Evolutionary conservation across 2,329 filamentous ascomycete genomes (phyloP).

Genomic region (Fusarium annulatum): DNA sequence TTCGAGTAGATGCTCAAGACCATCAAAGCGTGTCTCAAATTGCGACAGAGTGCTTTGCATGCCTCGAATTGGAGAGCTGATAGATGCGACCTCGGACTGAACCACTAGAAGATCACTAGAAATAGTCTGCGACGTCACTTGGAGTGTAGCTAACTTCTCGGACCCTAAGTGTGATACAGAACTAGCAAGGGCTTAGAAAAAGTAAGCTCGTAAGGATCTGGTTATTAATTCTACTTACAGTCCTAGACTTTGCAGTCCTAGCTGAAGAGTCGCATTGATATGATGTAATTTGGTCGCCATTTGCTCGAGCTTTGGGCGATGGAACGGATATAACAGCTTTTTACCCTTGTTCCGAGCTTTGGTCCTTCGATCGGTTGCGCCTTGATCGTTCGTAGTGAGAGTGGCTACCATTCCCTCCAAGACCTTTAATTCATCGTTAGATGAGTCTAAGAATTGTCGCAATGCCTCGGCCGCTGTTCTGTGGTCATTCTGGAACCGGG

Average conservation of each 20-base stretch:
- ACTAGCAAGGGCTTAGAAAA: background rate
- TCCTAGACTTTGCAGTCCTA: background rate
- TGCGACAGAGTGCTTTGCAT: rapidly evolving
- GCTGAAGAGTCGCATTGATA: background rate
- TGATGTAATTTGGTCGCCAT: background rate
- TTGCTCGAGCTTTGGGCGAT: background rate
- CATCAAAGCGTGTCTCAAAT: background rate
- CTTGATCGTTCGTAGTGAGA: background rate
- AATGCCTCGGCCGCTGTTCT: background rate
- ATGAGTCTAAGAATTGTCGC: background rate
- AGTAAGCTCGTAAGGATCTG: rapidly evolving
- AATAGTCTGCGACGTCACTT: rapidly evolving
- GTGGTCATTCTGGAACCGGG: background rate
- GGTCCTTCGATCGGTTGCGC: background rate
- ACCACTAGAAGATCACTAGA: background rate
- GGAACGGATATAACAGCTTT: background rate
- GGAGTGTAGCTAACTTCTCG: rapidly evolving
- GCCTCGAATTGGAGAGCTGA: rapidly evolving
- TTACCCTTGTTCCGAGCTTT: background rate
- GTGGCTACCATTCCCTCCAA: background rate
- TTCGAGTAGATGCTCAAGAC: rapidly evolving
- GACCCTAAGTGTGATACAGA: background rate
- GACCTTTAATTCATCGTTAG: rapidly evolving
- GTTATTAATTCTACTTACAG: rapidly evolving
- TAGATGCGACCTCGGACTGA: background rate